Base-by-base conservation (phyloP, 345 rosid species). In the Linum tenue region DNA sequence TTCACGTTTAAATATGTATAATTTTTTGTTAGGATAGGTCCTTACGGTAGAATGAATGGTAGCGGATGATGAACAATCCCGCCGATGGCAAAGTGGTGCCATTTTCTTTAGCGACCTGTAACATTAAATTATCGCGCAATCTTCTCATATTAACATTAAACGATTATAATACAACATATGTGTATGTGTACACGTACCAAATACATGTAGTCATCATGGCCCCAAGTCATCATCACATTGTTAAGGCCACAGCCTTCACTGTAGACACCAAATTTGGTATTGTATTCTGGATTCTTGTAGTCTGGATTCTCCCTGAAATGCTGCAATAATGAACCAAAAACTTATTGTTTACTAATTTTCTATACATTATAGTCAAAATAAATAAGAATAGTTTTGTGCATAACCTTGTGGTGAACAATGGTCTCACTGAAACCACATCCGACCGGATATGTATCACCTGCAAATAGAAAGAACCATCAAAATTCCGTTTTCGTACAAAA, bases 201-300 rank as follows among this genome's bases (percentile, higher is more conserved):
- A 36, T 59, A 59, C 62, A 59, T 59, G 14, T 59, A 59, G 62
- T 59, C 62, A 35, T 59, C 62, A 9, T 59, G 62, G 2, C 62
- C 62, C 62, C 62, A 59, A 22, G 62, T 17, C 62, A 59, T 59
- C 62, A 59, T 59, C 4, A 59, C 62, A 17, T 35, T 59, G 40
- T 59, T 35, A 5, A 59, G 62, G 3, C 62, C 62, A 35, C 62
- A 59, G 1, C 39, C 38, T 59, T 22, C 11, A 17, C 14, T 5
- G 14, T 59, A 59, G 3, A 59, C 40, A 22, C 62, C 62, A 35
- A 10, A 16, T 9, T 59, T 59, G 4, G 62, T 59, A 39, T 36
- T 59, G 62, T 59, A 59, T 17, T 17, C 12, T 3, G 62, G 62
- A 59, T 59, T 59, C 39, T 59, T 5, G 14, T 22, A 59, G 12